Conservation (phyloP, 192 early-diverging fungal species). For the Coemansia sp. region DNA sequence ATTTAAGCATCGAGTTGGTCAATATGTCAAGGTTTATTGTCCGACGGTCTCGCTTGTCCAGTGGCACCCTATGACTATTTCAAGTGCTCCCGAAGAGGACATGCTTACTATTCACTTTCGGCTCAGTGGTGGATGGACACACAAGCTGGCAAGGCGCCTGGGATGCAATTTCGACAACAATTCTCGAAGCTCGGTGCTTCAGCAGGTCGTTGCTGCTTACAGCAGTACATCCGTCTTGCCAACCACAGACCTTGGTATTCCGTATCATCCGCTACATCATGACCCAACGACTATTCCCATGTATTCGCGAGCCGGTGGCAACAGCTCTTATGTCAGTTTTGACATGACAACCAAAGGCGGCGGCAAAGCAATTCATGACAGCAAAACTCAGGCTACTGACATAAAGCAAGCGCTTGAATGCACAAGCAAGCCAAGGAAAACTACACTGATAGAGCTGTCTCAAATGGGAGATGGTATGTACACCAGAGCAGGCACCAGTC, state of each 20-base stretch:
- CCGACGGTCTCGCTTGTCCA: conserved; percentile 70
- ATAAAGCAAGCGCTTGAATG: too few relatives aligned
- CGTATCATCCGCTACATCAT: conserved; percentile 45
- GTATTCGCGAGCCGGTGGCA: conserved; percentile 28
- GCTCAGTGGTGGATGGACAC: conserved; percentile 74
- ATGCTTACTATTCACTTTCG: conserved; percentile 75
- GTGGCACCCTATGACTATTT: conserved; percentile 81
- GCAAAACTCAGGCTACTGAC: not conserved
- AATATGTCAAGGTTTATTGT: conserved; percentile 73
- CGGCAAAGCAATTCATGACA: not conserved
- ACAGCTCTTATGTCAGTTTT: conserved; percentile 42
- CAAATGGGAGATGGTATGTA: conserved; percentile 6
- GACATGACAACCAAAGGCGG: conserved; percentile 25
- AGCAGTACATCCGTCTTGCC: not conserved
- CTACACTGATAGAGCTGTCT: not conserved
- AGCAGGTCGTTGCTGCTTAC: conserved; percentile 7
- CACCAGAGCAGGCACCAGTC: conserved; percentile 24
- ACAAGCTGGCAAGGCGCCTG: conserved; percentile 59
- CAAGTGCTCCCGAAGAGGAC: conserved; percentile 75
- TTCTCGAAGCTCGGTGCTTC: conserved; percentile 7
- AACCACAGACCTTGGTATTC: conserved; percentile 3
- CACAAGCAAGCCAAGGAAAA: too few relatives aligned
- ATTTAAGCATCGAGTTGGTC: conserved; percentile 62
- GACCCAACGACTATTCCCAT: conserved; percentile 23
- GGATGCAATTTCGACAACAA: conserved; percentile 61